phyloP scores from a whole-genome alignment of 176 grass and related monocot genomes.

The Chrysopogon serrulatus region DNA sequence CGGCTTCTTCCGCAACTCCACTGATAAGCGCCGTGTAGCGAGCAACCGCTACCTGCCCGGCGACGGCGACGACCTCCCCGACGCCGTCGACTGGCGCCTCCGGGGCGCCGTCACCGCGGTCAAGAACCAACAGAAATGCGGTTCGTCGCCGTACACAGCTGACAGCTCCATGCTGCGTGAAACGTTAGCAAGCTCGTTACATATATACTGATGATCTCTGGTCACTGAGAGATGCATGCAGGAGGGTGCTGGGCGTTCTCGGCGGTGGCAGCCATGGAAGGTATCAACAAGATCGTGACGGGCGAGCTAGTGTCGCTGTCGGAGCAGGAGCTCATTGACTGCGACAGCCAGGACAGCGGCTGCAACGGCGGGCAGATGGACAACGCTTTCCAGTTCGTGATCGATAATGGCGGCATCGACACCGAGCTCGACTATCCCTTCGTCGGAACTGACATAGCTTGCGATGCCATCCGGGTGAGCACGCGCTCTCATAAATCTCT shows the following conservation, averaged over 20 bases:
- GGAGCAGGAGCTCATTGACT: constrained; percentile 65
- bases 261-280: constrained; percentile 48
- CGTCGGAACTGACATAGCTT: background rate
- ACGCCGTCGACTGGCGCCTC: background rate
- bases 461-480: background rate
- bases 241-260: constrained; percentile 19
- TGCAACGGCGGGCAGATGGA: background rate
- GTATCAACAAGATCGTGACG: constrained; percentile 49
- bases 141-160: background rate
- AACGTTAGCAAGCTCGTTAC: background rate
- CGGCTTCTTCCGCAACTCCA: background rate
- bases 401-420: background rate
- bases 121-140: background rate
- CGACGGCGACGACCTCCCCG: background rate
- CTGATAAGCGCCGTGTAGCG: background rate
- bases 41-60: constrained; percentile 5
- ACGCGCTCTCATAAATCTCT: background rate
- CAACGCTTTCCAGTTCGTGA: background rate
- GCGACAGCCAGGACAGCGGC: background rate
- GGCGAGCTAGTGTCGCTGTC: constrained; percentile 44
- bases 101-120: background rate
- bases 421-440: background rate
- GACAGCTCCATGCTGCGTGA: background rate
- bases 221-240: background rate
- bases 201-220: background rate